Evolutionary conservation across 2,329 filamentous ascomycete genomes (phyloP), one percentile per base, ranked within the genome.

Genomic region (Ophiostoma quercus): DNA sequence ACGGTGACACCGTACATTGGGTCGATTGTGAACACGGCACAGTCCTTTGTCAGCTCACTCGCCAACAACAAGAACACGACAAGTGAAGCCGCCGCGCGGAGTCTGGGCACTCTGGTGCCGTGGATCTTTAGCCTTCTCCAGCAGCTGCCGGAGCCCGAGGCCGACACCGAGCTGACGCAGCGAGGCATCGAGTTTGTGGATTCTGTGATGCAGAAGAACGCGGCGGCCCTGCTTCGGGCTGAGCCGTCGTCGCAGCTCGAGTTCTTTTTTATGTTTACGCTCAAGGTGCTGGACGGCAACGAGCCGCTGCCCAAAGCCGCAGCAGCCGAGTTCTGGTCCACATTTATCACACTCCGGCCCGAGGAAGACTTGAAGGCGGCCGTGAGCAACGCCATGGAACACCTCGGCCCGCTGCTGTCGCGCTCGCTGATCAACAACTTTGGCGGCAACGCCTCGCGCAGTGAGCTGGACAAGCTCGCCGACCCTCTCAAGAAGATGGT

Each of bases 221-320:
- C 88, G 0, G 80, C 82, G n/a, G 82, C 90, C 8, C 79, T 94
- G 4, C 83, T 92, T 67, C 79, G 78, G 5, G 79, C 87, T 9
- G 84, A 88, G 68, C 82, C 87, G 3, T 77, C 83, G 12, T 82
- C 84, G 0, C 82, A 84, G 12, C 82, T 90, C 0, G 87, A 90
- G 71, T 87, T 84, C 74, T 84, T 92, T 71, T 90, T 96, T 75
- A 79, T 88, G 68, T 94, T 94, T 75, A 85, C 88, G 0, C 80
- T 95, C 14, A 85, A 87, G 74, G 88, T 91, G 8, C 80, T 96
- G 7, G 84, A 88, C 62, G 89, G 89, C 14, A 87, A 84, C 39
- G 92, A 95, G 71, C 88, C 90, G 0, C 80, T 96, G 11, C 90
- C 91, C 0, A 96, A 95, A 79, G 85, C 85, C 39, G 86, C 90